Evolutionary conservation across 1,139 yeast species (phyloP).

Genomic region (Saccharomyces pastorianus): DNA sequence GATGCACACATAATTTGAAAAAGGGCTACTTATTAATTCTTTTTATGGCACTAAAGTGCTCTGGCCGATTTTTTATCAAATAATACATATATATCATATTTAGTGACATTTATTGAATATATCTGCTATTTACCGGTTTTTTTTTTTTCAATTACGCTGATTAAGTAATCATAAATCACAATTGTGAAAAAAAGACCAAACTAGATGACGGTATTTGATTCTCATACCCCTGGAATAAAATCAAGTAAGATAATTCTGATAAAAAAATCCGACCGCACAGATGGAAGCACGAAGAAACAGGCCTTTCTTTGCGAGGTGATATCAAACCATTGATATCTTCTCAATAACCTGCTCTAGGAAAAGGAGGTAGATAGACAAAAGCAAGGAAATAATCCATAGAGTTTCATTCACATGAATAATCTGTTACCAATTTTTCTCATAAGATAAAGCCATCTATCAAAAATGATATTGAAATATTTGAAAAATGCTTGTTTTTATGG

Average conservation of each 20-base stretch:
- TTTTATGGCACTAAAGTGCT: neutral
- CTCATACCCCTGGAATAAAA: neutral
- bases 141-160: neutral
- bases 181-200: neutral
- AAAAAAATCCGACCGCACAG: neutral
- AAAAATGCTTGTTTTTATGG: slow-evolving; percentile 13
- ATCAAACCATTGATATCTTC: neutral
- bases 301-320: neutral
- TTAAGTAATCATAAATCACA: neutral
- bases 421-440: neutral
- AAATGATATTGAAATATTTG: neutral
- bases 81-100: neutral
- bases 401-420: neutral
- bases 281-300: neutral
- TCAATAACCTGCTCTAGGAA: neutral
- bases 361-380: neutral
- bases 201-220: neutral
- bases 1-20: slow-evolving; percentile 17
- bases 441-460: neutral
- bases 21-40: neutral
- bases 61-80: neutral
- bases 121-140: neutral
- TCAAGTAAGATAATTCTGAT: neutral
- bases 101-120: neutral
- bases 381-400: neutral